phyloP scores from a whole-genome alignment of 768 basidiomycete genomes.

The Tylopilus rubrobrunneus region DNA sequence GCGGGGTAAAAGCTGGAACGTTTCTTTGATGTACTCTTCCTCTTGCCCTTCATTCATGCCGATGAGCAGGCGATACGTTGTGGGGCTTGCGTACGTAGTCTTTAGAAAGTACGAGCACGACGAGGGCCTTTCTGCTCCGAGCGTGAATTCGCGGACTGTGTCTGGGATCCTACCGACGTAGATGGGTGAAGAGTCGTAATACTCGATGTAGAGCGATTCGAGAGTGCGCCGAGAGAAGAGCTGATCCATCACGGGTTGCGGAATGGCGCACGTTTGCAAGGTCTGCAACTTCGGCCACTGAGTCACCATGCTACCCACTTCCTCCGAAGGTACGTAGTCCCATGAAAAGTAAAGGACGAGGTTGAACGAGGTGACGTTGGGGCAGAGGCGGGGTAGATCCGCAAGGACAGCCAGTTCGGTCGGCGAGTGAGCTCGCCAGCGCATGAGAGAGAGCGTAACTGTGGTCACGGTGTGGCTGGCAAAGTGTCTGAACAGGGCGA shows the following conservation, averaged over 20 bases:
- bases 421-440: constrained; percentile 9
- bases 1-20: constrained; percentile 8
- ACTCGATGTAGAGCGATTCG: constrained; percentile 14
- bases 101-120: constrained; percentile 10
- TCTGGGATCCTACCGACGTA: constrained; percentile 13
- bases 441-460: constrained; percentile 10
- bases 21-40: not conserved
- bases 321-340: constrained; percentile 3
- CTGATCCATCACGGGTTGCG: constrained; percentile 13
- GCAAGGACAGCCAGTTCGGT: constrained; percentile 13
- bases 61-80: constrained; percentile 3
- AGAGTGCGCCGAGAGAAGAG: constrained; percentile 1
- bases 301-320: constrained; percentile 16
- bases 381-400: constrained; percentile 16
- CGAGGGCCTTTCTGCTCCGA: not conserved
- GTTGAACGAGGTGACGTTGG: constrained; percentile 19
- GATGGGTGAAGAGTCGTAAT: not conserved
- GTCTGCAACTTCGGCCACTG: not conserved
- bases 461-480: constrained; percentile 10
- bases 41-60: constrained; percentile 4
- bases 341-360: constrained; percentile 5
- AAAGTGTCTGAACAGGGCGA: constrained; percentile 15
- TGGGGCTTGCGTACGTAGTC: constrained; percentile 11
- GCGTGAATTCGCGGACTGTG: constrained; percentile 11
- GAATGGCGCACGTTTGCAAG: constrained; percentile 11